Base-by-base conservation (phyloP, 805 yeast species). In the Hanseniaspora hatyaiensis region DNA sequence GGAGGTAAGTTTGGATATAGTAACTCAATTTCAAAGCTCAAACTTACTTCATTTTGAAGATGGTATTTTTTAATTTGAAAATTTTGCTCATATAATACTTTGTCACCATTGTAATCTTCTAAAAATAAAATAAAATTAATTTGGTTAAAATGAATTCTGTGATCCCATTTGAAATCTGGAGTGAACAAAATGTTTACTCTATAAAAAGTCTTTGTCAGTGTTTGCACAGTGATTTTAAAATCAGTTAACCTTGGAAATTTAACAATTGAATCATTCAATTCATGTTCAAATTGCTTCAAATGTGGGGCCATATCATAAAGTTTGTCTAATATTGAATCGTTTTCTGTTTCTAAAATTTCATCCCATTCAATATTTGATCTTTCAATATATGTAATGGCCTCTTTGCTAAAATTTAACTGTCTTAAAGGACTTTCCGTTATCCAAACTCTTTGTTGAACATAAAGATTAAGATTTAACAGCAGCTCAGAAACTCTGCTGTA, bases 401-500 rank as follows among this genome's bases (percentile, higher is more conserved):
- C 92, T 0, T 53, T 49, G 0, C 95, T 92, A 29, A 81, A 83
- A n/a, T 74, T 70, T 58, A 84, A 86, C 58, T 92, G 97, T 50
- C 96, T 69, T 48, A 92, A 73, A 0, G 97, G 96, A 0, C 95
- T 77, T 52, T 76, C 80, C 0, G 89, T 76, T 11, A 76, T 59
- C 99, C 99, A 94, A 66, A 84, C 70, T 43, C 95, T 66, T 49
- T 67, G 72, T 47, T 83, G 95, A 19, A 87, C 81, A 77, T 83
- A 78, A 53, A 84, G 82, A 59, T 89, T 80, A 9, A 89, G 52
- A 46, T 77, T 77, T 11, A 87, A 68, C 1, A 81, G 58, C 1
- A 64, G 51, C 53, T 71, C 73, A 0, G 94, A 68, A 12, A 82
- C 61, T 18, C 67, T 59, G 0, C 95, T 71, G 94, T 95, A 87